Base-by-base conservation (phyloP, 371 early-diverging fungal species). In the Rhizopus sp. region DNA sequence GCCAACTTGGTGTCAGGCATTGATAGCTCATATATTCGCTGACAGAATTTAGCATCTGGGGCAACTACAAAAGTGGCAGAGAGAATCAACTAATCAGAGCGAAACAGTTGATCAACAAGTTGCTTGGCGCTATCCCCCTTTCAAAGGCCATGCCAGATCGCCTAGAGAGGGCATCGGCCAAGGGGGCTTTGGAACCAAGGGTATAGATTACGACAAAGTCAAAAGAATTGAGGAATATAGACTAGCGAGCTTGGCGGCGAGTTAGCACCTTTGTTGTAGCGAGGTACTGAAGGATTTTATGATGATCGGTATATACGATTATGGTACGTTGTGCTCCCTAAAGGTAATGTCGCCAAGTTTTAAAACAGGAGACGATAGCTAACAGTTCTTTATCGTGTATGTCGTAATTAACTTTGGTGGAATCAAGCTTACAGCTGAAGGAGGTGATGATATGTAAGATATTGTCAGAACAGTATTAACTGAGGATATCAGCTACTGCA, bases 311-410 rank as follows among this genome's bases (percentile, higher is more conserved):
- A 30, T 57, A 38, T 15, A 86, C 69, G 3, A 60, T 66, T 31
- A 75, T 53, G 1, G 32, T 58, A 42, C 50, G 46, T 10, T 57
- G 17, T 4, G 74, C 29, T 3, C 69, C 72, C 17, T 71, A 55
- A 0, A 84, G 64, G 54, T 70, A 82, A 39, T 66, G 79, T 1
- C 75, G 68, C 78, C 75, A 84, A 4, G 50, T 39, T 30, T 72
- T 52, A 16, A 84, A 69, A 3, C 66, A 38, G 3, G 62, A 72
- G 9, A 75, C 47, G 33, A 80, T 74, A 0, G 78, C 80, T 1
- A 84, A 56, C 8, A 82, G 30, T 53, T 87, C 83, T 53, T 78
- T 80, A 39, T 83, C 81, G 50, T 77, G 68, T 8, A 76, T 69
- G 9, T 69, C 59, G 38, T 83, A 80, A 40, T 78, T 78, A 10